A percentile compares a stretch with the other conserved stretches of the same genome.
These are phyloP conservation scores for Eutrema yunnanense DNA, from an alignment of 345 rosid species.

Conservation along the genomic window DNA sequence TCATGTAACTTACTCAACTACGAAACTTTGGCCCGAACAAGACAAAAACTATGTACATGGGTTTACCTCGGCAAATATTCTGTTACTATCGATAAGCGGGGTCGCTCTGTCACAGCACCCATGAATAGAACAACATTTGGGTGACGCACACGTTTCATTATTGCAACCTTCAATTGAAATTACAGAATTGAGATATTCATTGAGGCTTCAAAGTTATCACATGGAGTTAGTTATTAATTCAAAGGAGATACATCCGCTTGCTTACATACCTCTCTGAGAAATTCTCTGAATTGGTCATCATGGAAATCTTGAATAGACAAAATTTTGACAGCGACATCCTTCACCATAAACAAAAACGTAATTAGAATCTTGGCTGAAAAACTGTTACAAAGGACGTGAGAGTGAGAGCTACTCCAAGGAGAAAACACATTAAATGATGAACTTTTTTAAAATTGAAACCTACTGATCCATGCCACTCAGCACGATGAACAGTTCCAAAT, in stretches of 20 bases:
- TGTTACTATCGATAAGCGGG: slow-evolving; percentile 85
- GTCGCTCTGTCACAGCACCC: slow-evolving; percentile 95
- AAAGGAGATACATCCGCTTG: background rate
- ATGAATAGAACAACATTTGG: slow-evolving; percentile 97
- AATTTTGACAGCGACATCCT: slow-evolving; percentile 98
- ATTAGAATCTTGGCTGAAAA: background rate
- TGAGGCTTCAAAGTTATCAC: background rate
- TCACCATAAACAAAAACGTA: slow-evolving; percentile 15
- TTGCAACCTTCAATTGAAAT: slow-evolving; percentile 57
- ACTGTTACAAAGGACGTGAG: background rate
- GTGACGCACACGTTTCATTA: slow-evolving; percentile 96
- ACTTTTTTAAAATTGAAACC: slow-evolving; percentile 20
- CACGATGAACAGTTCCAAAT: slow-evolving; percentile 96
- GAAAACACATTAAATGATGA: background rate
- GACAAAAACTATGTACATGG: background rate
- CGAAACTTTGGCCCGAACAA: background rate
- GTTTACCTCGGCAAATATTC: slow-evolving; percentile 86
- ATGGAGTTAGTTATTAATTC: background rate
- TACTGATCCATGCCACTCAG: slow-evolving; percentile 99
- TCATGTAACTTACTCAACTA: background rate
- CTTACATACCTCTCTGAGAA: slow-evolving; percentile 71
- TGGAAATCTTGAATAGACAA: slow-evolving; percentile 78
- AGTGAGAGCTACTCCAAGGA: background rate
- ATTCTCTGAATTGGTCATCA: slow-evolving; percentile 87
- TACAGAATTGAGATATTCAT: background rate